These are phyloP conservation scores for Phylloporus rhodoxanthus DNA, from an alignment of 768 basidiomycete genomes.

Conservation along the genomic window DNA sequence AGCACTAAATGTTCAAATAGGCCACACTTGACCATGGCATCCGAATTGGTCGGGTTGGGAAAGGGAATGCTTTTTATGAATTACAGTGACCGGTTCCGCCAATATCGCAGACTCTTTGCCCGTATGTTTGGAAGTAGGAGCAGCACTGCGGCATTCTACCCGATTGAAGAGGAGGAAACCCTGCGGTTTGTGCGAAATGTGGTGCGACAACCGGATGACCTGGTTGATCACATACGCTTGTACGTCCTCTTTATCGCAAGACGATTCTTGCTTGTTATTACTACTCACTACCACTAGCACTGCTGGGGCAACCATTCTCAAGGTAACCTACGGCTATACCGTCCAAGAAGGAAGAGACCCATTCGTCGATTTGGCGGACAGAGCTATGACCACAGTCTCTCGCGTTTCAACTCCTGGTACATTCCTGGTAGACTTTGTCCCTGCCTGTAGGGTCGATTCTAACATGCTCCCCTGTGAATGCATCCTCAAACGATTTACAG, in stretches of 20 bases:
- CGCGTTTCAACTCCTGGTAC: constrained; percentile 1
- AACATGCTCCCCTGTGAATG: background rate
- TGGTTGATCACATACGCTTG: constrained; percentile 18
- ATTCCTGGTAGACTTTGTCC: constrained; percentile 21
- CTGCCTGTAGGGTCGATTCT: constrained; percentile 9
- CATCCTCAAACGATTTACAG: constrained; percentile 10
- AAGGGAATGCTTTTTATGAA: constrained; percentile 7
- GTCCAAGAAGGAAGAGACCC: constrained; percentile 33
- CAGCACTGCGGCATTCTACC: constrained; percentile 6
- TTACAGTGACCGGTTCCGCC: constrained; percentile 6
- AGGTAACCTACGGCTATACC: constrained; percentile 37
- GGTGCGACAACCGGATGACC: constrained; percentile 6
- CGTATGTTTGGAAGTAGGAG: constrained; percentile 9
- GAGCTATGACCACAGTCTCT: constrained; percentile 14
- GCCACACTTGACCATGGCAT: constrained; percentile 13
- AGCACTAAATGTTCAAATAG: constrained; percentile 44
- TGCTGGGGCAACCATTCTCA: constrained; percentile 29
- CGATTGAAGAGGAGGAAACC: constrained; percentile 17
- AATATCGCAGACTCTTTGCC: constrained; percentile 11
- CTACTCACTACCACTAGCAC: constrained; percentile 1
- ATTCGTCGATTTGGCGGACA: constrained; percentile 28
- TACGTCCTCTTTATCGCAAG: constrained; percentile 2
- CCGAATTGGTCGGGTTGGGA: constrained; percentile 16
- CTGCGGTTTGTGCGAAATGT: constrained; percentile 15
- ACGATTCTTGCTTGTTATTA: too few relatives aligned